phyloP scores from a whole-genome alignment of 352 stramenopile genomes.

The Thraustotheca clavata region DNA sequence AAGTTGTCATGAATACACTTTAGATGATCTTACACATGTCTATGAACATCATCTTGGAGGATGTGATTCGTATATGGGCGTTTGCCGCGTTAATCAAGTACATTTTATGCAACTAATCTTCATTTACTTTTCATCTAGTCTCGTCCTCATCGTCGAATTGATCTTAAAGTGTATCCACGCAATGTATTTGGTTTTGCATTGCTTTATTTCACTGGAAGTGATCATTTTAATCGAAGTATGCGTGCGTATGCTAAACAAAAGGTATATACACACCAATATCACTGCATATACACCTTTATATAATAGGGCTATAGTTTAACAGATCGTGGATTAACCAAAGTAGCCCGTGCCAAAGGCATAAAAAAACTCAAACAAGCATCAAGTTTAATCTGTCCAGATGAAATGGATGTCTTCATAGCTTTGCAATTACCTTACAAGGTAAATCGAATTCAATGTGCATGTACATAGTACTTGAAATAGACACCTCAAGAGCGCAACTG shows the following conservation, averaged over 20 bases:
- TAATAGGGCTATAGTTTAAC: constrained; percentile 53
- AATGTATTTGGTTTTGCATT: constrained; percentile 73
- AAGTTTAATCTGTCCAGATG: constrained; percentile 62
- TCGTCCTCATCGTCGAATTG: constrained; percentile 52
- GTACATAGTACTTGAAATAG: not conserved
- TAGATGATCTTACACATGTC: constrained; percentile 61
- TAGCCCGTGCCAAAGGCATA: constrained; percentile 41
- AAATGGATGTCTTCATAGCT: constrained; percentile 81
- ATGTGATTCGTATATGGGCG: constrained; percentile 83
- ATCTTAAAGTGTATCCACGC: constrained; percentile 84
- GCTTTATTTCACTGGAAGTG: constrained; percentile 87
- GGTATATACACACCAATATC: constrained; percentile 21
- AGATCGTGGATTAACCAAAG: constrained; percentile 52
- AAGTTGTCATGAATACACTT: not conserved
- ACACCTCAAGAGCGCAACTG: constrained; percentile 21
- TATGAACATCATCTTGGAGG: constrained; percentile 40
- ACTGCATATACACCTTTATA: constrained; percentile 10
- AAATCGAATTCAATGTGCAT: not conserved
- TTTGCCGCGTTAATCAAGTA: constrained; percentile 57
- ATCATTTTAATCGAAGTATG: constrained; percentile 88
- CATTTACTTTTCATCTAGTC: constrained; percentile 17
- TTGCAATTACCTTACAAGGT: constrained; percentile 76
- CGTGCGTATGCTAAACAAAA: constrained; percentile 71
- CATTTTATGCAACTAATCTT: not conserved
- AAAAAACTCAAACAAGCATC: constrained; percentile 53